Conservation (phyloP, 805 yeast species). For the Cyberlindnera euphorbiiphila region DNA sequence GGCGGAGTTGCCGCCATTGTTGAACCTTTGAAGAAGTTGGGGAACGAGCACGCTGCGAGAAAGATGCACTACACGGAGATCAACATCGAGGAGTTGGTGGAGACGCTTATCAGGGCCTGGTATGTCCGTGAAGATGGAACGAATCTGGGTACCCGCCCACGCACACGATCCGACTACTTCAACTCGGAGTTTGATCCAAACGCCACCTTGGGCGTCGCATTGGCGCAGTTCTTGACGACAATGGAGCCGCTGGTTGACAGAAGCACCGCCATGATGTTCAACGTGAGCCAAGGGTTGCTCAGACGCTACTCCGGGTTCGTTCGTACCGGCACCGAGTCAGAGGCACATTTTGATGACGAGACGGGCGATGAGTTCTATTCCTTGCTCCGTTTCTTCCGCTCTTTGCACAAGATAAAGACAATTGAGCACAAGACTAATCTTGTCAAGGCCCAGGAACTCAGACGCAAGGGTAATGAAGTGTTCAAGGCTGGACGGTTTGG, state of each 20-base stretch:
- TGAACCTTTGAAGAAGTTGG: constrained; percentile 11
- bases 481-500: constrained; percentile 18
- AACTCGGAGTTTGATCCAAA: constrained; percentile 18
- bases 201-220: constrained; percentile 16
- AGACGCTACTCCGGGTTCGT: constrained; percentile 16
- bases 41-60: constrained; percentile 1
- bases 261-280: constrained; percentile 5
- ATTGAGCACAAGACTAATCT: constrained; percentile 5
- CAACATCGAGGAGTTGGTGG: constrained; percentile 6
- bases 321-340: constrained; percentile 8
- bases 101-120: constrained; percentile 12
- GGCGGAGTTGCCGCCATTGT: constrained; percentile 40
- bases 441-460: constrained; percentile 11
- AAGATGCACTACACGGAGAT: constrained; percentile 7
- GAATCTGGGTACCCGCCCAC: constrained; percentile 4
- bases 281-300: constrained; percentile 8
- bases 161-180: constrained; percentile 10
- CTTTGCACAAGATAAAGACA: constrained; percentile 8
- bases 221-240: constrained; percentile 16
- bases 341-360: constrained; percentile 14
- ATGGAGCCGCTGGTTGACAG: constrained; percentile 7
- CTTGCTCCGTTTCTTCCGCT: constrained; percentile 14
- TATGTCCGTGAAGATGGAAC: constrained; percentile 18
- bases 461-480: constrained; percentile 19
- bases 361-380: constrained; percentile 19